Percentiles rank a stretch among this genome's conserved stretches.
phyloP scores from a whole-genome alignment of 768 basidiomycete species.

The Auricularia sp. region DNA sequence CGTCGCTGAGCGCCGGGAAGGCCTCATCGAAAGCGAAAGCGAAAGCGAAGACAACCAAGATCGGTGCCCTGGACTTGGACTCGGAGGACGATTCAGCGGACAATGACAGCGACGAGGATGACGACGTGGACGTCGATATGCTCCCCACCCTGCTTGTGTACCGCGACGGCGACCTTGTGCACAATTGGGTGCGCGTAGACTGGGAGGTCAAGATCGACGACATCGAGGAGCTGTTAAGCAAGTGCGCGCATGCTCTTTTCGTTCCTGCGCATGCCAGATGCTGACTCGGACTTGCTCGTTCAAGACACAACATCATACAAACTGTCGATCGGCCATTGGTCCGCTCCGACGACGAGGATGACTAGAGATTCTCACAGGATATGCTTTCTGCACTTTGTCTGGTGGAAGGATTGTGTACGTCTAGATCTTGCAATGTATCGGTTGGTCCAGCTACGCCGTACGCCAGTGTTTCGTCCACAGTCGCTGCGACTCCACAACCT shows the following conservation, averaged over 20 bases:
- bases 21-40: constrained; percentile 15
- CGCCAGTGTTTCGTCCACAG: too few relatives aligned
- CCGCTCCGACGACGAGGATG: neutral
- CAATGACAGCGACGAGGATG: constrained; percentile 31
- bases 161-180: constrained; percentile 70
- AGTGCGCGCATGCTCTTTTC: constrained; percentile 29
- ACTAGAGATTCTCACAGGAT: constrained; percentile 10
- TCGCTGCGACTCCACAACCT: too few relatives aligned
- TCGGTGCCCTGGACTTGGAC: constrained; percentile 20
- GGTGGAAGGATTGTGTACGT: too few relatives aligned
- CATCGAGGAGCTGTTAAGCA: constrained; percentile 56
- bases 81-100: constrained; percentile 24
- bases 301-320: neutral
- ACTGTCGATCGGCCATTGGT: neutral
- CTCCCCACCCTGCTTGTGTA: constrained; percentile 73
- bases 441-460: too few relatives aligned
- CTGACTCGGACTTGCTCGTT: too few relatives aligned
- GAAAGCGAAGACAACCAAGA: constrained; percentile 39
- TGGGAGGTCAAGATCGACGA: constrained; percentile 41
- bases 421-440: too few relatives aligned
- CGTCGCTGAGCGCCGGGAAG: constrained; percentile 23
- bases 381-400: too few relatives aligned
- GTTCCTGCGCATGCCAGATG: too few relatives aligned
- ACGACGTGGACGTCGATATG: constrained; percentile 67
- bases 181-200: constrained; percentile 82